These are phyloP conservation scores for Ceratobasidium sp. DNA, from an alignment of 1,284 basidiomycete species.

Conservation along the genomic window DNA sequence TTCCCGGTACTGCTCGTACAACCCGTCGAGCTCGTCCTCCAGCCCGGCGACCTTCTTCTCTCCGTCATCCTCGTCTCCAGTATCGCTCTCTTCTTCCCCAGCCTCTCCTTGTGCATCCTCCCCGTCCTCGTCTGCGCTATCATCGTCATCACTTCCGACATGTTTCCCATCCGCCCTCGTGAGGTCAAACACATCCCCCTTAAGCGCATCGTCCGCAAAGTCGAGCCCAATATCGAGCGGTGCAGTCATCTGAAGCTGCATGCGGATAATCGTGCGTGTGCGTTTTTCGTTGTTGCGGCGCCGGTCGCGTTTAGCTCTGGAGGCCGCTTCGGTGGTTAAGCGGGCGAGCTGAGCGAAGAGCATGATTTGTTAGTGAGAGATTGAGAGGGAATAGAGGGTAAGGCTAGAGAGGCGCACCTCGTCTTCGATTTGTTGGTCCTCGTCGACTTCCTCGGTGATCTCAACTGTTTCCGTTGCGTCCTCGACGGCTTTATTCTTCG, in stretches of 20 bases:
- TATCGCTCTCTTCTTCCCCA: conserved; percentile 59
- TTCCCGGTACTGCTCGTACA: conserved; percentile 91
- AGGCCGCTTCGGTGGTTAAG: conserved; percentile 81
- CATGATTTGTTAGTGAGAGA: conserved; percentile 19
- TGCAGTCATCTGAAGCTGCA: conserved; percentile 98
- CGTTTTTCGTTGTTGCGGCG: conserved; percentile 92
- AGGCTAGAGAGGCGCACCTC: conserved; percentile 69
- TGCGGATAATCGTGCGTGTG: conserved; percentile 88
- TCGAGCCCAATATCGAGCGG: conserved; percentile 96
- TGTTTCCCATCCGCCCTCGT: conserved; percentile 69
- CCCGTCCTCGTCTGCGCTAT: conserved; percentile 60
- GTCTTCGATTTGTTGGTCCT: conserved; percentile 88
- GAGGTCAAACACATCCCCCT: conserved; percentile 87
- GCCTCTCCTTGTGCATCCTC: conserved; percentile 59
- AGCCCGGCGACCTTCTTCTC: conserved; percentile 75
- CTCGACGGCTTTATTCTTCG: conserved; percentile 76
- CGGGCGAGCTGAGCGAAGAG: conserved; percentile 76
- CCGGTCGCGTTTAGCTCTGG: conserved; percentile 84
- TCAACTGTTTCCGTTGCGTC: conserved; percentile 84
- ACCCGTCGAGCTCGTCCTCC: conserved; percentile 87
- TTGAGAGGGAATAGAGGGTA: background rate
- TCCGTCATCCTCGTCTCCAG: conserved; percentile 80
- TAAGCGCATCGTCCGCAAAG: conserved; percentile 78
- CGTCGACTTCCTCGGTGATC: conserved; percentile 81
- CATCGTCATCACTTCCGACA: conserved; percentile 65